A percentile compares a stretch with the other conserved stretches of the same genome.
Evolutionary conservation across 2,329 filamentous ascomycete genomes (phyloP).

Genomic region (Ilyonectria destructans): DNA sequence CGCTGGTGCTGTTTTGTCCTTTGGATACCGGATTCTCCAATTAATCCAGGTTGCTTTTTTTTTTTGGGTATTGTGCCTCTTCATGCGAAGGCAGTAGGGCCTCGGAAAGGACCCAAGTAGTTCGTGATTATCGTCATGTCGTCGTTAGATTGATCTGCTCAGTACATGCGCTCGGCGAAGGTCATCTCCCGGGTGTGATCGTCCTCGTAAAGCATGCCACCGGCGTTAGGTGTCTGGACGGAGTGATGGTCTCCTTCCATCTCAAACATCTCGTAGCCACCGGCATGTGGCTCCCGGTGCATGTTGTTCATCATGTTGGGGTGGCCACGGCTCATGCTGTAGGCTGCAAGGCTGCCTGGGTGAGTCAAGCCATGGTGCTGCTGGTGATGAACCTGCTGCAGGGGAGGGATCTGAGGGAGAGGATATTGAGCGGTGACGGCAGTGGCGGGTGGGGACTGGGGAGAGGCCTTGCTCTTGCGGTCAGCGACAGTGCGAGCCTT

Average conservation of each 20-base stretch:
- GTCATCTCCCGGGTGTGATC: constrained; percentile 59
- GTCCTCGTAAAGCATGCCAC: constrained; percentile 62
- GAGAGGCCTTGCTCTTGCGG: constrained; percentile 50
- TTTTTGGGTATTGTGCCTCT: constrained; percentile 21
- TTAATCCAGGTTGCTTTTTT: constrained; percentile 22
- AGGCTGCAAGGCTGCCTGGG: constrained; percentile 51
- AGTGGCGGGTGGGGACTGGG: constrained; percentile 44
- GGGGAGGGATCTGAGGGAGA: constrained; percentile 49
- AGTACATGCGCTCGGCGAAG: constrained; percentile 64
- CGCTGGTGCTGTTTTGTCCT: constrained; percentile 40
- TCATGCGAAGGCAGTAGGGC: constrained; percentile 10
- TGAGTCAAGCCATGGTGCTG: constrained; percentile 51
- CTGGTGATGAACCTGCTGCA: constrained; percentile 39
- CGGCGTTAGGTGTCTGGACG: constrained; percentile 40
- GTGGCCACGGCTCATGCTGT: constrained; percentile 53
- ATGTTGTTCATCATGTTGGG: constrained; percentile 48
- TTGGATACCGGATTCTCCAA: constrained; percentile 26
- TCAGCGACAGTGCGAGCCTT: constrained; percentile 80
- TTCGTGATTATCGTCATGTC: constrained; percentile 30
- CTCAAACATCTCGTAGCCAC: constrained; percentile 64
- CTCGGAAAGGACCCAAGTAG: background rate
- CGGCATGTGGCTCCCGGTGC: constrained; percentile 51
- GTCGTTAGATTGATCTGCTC: constrained; percentile 39
- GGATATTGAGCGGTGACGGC: constrained; percentile 43
- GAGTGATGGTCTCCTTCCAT: constrained; percentile 57